These are phyloP conservation scores for Tylopilus subfusipes DNA, from an alignment of 768 basidiomycete species.

Conservation along the genomic window DNA sequence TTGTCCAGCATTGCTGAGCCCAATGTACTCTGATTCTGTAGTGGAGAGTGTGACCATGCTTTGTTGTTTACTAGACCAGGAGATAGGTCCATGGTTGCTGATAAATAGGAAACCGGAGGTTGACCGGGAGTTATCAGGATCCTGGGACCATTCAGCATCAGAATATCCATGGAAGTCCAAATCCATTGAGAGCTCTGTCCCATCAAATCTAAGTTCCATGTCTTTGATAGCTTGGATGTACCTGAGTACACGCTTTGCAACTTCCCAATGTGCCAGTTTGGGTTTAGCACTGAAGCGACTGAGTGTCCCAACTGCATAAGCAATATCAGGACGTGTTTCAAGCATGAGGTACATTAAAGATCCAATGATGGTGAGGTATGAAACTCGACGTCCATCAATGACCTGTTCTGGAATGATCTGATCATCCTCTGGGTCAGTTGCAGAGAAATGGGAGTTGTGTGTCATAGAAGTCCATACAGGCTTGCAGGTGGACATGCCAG, in stretches of 20 bases:
- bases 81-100: neutral
- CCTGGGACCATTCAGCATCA: neutral
- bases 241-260: neutral
- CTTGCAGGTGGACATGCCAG: neutral
- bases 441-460: neutral
- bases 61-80: neutral
- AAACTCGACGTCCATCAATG: neutral
- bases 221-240: neutral
- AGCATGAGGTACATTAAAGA: constrained; percentile 6
- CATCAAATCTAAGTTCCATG: constrained; percentile 1
- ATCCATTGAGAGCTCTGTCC: neutral
- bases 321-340: neutral
- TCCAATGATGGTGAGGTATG: neutral
- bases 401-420: neutral
- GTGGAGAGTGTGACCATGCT: neutral
- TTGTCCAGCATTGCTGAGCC: neutral
- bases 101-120: neutral
- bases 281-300: too few relatives aligned
- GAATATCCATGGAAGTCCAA: neutral
- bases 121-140: neutral
- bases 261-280: neutral
- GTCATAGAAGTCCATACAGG: constrained; percentile 8
- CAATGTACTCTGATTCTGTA: neutral
- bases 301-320: neutral
- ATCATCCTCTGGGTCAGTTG: neutral